phyloP scores from a whole-genome alignment of 2,329 filamentous ascomycete species.

The Pezicula radicicola region DNA sequence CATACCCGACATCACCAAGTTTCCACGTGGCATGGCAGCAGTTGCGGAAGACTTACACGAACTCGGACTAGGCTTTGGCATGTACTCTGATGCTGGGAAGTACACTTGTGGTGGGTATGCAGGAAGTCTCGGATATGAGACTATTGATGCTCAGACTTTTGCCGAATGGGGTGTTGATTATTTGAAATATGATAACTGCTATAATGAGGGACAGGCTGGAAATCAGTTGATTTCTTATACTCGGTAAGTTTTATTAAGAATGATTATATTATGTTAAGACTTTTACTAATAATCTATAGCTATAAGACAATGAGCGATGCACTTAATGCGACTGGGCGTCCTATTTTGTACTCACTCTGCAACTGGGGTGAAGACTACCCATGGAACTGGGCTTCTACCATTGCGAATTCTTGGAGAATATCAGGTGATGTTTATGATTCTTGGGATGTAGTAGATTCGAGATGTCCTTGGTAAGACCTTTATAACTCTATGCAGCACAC shows the following conservation, averaged over 20 bases:
- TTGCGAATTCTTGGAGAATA: slow-evolving; percentile 35
- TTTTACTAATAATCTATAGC: slow-evolving; percentile 34
- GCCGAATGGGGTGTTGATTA: slow-evolving; percentile 51
- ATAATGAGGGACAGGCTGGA: slow-evolving; percentile 50
- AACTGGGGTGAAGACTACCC: slow-evolving; percentile 50
- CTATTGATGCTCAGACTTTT: slow-evolving; percentile 48
- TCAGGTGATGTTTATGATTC: slow-evolving; percentile 34
- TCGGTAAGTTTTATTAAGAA: slow-evolving; percentile 24
- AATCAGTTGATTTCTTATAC: slow-evolving; percentile 34
- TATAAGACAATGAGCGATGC: slow-evolving; percentile 33
- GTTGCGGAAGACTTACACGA: slow-evolving; percentile 45
- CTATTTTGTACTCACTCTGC: slow-evolving; percentile 35
- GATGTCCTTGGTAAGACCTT: slow-evolving; percentile 28
- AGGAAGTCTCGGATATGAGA: slow-evolving; percentile 46
- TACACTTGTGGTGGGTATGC: slow-evolving; percentile 36
- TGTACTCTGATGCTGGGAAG: slow-evolving; percentile 46
- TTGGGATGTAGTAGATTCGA: slow-evolving; percentile 36
- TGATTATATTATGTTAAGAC: slow-evolving; percentile 17
- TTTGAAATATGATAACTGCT: slow-evolving; percentile 56
- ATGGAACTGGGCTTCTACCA: slow-evolving; percentile 31
- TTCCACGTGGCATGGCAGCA: slow-evolving; percentile 44
- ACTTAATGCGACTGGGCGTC: slow-evolving; percentile 31
- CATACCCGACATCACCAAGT: slow-evolving; percentile 36
- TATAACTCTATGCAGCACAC: too few species aligned
- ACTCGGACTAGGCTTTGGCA: slow-evolving; percentile 47